Percentiles rank a stretch among this genome's conserved stretches.
phyloP scores from a whole-genome alignment of 2,329 filamentous ascomycete species.

The Phoma sp. region DNA sequence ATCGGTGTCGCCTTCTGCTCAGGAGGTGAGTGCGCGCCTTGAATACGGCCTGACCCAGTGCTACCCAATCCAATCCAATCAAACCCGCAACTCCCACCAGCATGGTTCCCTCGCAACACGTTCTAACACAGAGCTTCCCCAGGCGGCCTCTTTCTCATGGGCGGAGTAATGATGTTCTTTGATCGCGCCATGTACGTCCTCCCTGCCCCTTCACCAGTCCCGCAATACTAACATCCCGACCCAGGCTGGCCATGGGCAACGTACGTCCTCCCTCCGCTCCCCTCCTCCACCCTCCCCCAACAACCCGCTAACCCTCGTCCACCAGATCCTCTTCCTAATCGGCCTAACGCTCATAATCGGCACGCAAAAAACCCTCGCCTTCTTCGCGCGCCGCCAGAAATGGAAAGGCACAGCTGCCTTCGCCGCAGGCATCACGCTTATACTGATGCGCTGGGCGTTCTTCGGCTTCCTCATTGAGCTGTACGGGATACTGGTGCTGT shows the following conservation, averaged over 20 bases:
- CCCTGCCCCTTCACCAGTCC: background rate
- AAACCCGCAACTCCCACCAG: too few species aligned
- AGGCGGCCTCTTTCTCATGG: constrained; percentile 95
- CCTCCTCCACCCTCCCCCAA: constrained; percentile 9
- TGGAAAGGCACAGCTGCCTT: constrained; percentile 90
- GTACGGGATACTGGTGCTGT: constrained; percentile 91
- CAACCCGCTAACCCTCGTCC: constrained; percentile 4
- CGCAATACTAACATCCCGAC: constrained; percentile 14
- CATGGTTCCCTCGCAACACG: too few species aligned
- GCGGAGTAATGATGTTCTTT: constrained; percentile 96
- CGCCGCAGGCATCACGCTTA: constrained; percentile 79
- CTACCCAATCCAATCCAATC: too few species aligned
- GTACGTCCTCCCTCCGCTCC: constrained; percentile 54
- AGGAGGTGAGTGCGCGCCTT: constrained; percentile 72
- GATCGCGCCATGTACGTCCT: constrained; percentile 83
- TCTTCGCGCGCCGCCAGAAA: constrained; percentile 95
- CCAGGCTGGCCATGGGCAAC: constrained; percentile 95
- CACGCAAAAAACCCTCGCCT: constrained; percentile 84
- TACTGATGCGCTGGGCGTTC: constrained; percentile 88
- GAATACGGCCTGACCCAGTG: too few species aligned
- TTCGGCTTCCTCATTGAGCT: constrained; percentile 89
- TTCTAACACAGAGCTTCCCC: constrained; percentile 7
- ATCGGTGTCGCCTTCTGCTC: constrained; percentile 98
- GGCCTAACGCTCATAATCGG: constrained; percentile 96
- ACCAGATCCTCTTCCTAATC: constrained; percentile 93